These are phyloP conservation scores for Mucor saturninus DNA, from an alignment of 371 early-diverging fungal genomes.

Conservation along the genomic window DNA sequence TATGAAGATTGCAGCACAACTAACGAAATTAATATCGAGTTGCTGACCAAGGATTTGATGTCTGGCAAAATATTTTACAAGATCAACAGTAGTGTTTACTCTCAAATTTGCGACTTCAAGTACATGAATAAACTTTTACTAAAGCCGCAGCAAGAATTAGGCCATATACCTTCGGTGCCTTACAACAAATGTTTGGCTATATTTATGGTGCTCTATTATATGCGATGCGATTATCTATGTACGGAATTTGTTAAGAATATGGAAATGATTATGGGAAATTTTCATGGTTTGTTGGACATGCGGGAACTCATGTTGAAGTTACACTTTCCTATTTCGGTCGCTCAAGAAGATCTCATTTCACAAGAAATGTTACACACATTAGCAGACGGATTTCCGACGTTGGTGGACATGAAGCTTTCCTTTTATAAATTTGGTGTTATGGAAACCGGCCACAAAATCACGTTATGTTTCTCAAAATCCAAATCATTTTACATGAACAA, in stretches of 20 bases:
- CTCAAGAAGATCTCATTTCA: neutral
- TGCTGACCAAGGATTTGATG: neutral
- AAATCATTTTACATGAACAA: slow-evolving; percentile 2
- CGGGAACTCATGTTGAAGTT: neutral
- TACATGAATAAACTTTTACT: neutral
- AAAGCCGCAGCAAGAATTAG: neutral
- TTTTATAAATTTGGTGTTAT: neutral
- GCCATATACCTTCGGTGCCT: neutral
- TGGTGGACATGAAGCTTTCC: neutral
- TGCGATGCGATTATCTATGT: slow-evolving; percentile 1
- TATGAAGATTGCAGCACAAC: neutral
- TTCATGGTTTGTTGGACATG: slow-evolving; percentile 2
- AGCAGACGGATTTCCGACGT: neutral
- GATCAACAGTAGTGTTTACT: neutral
- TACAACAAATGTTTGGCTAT: slow-evolving; percentile 2
- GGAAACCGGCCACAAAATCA: neutral
- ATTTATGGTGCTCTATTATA: slow-evolving; percentile 1
- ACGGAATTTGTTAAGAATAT: neutral
- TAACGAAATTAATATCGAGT: neutral
- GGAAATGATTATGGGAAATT: slow-evolving; percentile 1
- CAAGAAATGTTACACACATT: neutral
- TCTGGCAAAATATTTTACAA: neutral
- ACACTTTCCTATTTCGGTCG: neutral
- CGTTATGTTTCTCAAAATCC: slow-evolving; percentile 1
- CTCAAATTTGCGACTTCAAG: neutral